Evolutionary conservation across 148 eudicot genomes (phyloP).

Genomic region (Rhododendron williamsianum): DNA sequence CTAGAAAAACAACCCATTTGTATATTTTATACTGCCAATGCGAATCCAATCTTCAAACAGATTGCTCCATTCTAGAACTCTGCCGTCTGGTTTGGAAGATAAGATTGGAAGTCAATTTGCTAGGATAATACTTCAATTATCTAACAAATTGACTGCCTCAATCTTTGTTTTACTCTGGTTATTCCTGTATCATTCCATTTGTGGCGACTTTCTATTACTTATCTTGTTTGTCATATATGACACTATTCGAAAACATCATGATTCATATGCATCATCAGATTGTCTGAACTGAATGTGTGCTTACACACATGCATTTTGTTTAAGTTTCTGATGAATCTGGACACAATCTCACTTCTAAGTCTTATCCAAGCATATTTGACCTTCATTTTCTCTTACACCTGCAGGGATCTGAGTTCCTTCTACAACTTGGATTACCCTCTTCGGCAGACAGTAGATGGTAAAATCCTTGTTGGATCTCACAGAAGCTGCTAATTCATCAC

Average conservation of each 20-base stretch:
- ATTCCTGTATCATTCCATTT: background rate
- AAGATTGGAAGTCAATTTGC: slow-evolving; percentile 78
- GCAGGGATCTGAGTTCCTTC: slow-evolving; percentile 87
- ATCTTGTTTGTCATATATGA: slow-evolving; percentile 8
- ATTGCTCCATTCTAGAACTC: slow-evolving; percentile 73
- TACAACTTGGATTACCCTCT: slow-evolving; percentile 49
- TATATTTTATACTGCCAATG: background rate
- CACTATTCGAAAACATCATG: slow-evolving; percentile 76
- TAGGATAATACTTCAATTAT: slow-evolving; percentile 58
- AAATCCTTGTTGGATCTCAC: slow-evolving; percentile 63
- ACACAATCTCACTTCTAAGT: background rate
- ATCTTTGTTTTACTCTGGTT: background rate
- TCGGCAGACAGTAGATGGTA: slow-evolving; percentile 60
- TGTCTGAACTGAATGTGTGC: slow-evolving; percentile 61
- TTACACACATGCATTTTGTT: slow-evolving; percentile 34
- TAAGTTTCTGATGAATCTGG: background rate
- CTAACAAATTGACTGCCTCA: slow-evolving; percentile 61
- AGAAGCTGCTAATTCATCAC: slow-evolving; percentile 66
- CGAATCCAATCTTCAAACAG: slow-evolving; percentile 11
- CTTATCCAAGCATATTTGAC: background rate
- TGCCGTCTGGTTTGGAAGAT: slow-evolving; percentile 77
- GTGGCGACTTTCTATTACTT: background rate
- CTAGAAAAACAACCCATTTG: background rate
- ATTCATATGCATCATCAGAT: slow-evolving; percentile 62
- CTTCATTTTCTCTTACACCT: slow-evolving; percentile 6